Evolutionary conservation across 345 rosid genomes (phyloP).

Genomic region (Gossypium stocksii): DNA sequence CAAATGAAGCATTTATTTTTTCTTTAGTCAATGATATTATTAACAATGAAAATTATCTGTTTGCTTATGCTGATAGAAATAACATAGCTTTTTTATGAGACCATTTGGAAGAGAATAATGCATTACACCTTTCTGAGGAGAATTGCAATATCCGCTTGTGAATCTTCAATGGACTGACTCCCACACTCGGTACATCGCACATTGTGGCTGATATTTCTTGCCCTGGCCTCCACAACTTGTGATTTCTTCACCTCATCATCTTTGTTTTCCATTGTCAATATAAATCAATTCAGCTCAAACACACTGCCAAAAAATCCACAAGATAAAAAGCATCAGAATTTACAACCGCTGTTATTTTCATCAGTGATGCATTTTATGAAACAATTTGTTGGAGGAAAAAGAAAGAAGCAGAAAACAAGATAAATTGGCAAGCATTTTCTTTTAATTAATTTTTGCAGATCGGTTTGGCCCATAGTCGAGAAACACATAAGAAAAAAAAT

Average conservation of each 20-base stretch:
- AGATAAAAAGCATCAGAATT: not conserved
- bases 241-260: constrained; percentile 58
- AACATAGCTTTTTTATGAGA: not conserved
- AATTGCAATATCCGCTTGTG: constrained; percentile 93
- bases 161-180: constrained; percentile 97
- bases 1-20: too few species aligned
- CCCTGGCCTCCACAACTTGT: constrained; percentile 74
- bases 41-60: constrained; percentile 2
- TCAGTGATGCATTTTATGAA: constrained; percentile 42
- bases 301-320: constrained; percentile 6
- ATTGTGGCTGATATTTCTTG: constrained; percentile 86
- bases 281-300: not conserved
- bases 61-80: not conserved
- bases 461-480: not conserved
- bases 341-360: not conserved
- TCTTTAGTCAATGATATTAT: not conserved
- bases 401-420: not conserved
- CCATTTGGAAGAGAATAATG: constrained; percentile 16
- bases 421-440: not conserved
- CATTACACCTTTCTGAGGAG: constrained; percentile 71
- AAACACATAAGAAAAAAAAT: not conserved
- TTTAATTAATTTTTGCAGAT: not conserved
- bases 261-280: constrained; percentile 43
- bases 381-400: constrained; percentile 13
- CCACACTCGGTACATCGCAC: constrained; percentile 98